These are phyloP conservation scores for Plasmodium reichenowi DNA, from an alignment of 169 alveolate species.

Conservation along the genomic window DNA sequence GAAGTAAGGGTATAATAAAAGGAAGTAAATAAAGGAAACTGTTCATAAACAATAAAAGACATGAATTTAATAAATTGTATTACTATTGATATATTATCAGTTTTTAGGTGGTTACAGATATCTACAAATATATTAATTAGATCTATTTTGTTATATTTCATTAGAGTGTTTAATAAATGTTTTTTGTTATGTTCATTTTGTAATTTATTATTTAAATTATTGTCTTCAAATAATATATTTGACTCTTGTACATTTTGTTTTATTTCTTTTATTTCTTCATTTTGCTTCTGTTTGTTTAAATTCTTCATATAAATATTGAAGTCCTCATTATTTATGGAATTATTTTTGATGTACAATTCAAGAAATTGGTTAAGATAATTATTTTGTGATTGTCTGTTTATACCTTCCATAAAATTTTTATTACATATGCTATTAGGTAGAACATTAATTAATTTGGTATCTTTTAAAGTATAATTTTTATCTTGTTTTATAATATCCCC, in stretches of 20 bases:
- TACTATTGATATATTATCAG: slow-evolving; percentile 40
- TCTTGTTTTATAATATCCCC: background rate
- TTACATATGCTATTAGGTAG: background rate
- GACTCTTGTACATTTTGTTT: background rate
- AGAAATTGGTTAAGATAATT: slow-evolving; percentile 48
- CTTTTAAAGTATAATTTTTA: background rate
- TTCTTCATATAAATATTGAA: slow-evolving; percentile 3
- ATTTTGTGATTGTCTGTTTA: background rate
- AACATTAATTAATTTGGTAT: background rate
- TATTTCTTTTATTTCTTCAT: background rate
- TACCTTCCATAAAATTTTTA: too few species aligned
- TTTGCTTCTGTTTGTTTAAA: background rate
- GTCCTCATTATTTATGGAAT: slow-evolving; percentile 5
- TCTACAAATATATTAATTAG: slow-evolving; percentile 48
- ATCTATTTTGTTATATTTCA: slow-evolving; percentile 55
- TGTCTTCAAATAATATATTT: background rate
- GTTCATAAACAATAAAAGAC: slow-evolving; percentile 68
- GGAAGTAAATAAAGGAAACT: slow-evolving; percentile 66
- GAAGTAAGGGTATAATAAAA: slow-evolving; percentile 47
- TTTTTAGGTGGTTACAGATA: slow-evolving; percentile 62
- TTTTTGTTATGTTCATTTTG: slow-evolving; percentile 3
- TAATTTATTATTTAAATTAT: slow-evolving; percentile 2
- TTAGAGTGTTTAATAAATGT: slow-evolving; percentile 13
- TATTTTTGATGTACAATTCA: slow-evolving; percentile 35
- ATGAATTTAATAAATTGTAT: slow-evolving; percentile 57